Evolutionary conservation across 345 rosid genomes (phyloP).

Genomic region (Citrus hindsii): DNA sequence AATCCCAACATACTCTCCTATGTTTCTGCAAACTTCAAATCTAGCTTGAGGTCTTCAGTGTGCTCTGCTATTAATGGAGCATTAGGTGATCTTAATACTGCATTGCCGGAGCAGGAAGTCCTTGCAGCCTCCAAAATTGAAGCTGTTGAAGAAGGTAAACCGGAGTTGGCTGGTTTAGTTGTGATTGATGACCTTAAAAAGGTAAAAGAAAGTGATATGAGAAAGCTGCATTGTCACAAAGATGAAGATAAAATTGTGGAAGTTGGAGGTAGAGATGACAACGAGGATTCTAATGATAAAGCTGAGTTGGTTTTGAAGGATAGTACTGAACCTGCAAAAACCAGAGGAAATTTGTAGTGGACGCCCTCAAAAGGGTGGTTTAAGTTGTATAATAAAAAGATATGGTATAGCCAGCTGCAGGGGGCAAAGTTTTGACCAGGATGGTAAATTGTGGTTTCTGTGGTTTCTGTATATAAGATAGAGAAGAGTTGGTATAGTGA

Average conservation of each 20-base stretch:
- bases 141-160: conserved; percentile 12
- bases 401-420: background rate
- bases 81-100: background rate
- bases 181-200: background rate
- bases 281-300: background rate
- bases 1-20: conserved; percentile 26
- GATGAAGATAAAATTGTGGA: background rate
- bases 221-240: background rate
- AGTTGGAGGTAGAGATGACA: background rate
- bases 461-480: conserved; percentile 10
- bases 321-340: background rate
- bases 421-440: conserved; percentile 1
- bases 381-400: background rate
- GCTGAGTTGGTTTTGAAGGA: background rate
- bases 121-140: background rate
- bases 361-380: background rate
- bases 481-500: background rate
- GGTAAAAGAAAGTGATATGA: background rate
- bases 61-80: background rate
- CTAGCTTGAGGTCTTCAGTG: conserved; percentile 3
- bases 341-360: background rate
- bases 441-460: background rate
- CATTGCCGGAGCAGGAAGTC: conserved; percentile 8
- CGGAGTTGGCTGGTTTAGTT: background rate
- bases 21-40: conserved; percentile 15